Evolutionary conservation across 1,139 yeast genomes (phyloP).

Genomic region (Pichia kudriavzevii): DNA sequence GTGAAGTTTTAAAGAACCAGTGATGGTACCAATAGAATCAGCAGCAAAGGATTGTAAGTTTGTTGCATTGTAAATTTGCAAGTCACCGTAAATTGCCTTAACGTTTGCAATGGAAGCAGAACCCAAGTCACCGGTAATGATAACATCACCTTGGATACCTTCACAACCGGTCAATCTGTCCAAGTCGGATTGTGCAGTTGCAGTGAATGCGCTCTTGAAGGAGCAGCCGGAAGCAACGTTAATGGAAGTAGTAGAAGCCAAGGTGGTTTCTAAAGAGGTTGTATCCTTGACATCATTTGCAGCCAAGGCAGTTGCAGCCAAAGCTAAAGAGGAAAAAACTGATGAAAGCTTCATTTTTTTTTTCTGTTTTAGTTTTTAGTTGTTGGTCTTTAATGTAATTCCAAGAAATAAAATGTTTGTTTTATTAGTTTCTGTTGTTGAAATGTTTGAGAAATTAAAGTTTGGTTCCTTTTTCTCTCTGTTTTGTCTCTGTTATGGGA

Average conservation of each 20-base stretch:
- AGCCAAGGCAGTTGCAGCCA: conserved; percentile 10
- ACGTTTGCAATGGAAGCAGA: conserved; percentile 48
- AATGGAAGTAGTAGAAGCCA: conserved; percentile 33
- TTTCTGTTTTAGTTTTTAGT: conserved; percentile 1
- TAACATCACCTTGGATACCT: conserved; percentile 73
- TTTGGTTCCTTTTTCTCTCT: no score
- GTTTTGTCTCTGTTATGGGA: no score
- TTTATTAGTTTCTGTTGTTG: no score
- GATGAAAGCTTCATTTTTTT: conserved; percentile 12
- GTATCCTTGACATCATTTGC: conserved; percentile 7
- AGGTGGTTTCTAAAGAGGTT: conserved; percentile 25
- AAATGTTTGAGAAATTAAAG: no score
- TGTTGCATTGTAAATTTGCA: conserved; percentile 60
- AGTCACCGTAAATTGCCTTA: conserved; percentile 68
- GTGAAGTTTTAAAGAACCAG: conserved; percentile 58
- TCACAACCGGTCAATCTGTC: conserved; percentile 67
- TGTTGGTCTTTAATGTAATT: neutral
- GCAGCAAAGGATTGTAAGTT: conserved; percentile 60
- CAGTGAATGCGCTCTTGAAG: conserved; percentile 45
- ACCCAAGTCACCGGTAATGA: conserved; percentile 56
- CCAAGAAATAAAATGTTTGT: neutral
- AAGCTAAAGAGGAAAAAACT: conserved; percentile 11
- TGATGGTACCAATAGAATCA: conserved; percentile 65
- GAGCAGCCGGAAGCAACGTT: conserved; percentile 50
- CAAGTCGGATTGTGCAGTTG: conserved; percentile 71